Evolutionary conservation across 1,139 yeast species (phyloP).

Genomic region (Yamadazyma songkhlaensis): DNA sequence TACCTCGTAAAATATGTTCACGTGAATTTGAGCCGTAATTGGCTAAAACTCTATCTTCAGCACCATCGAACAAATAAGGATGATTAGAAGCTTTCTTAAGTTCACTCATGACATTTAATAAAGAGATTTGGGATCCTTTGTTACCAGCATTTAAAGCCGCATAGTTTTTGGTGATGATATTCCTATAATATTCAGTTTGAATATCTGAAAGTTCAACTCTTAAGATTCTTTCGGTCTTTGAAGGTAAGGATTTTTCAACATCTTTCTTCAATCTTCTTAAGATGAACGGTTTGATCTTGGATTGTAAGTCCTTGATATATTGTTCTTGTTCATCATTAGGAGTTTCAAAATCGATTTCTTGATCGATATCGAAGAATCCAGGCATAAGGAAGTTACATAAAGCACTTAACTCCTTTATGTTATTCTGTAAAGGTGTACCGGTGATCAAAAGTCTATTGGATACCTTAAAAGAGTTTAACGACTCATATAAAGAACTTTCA

Average conservation of each 20-base stretch:
- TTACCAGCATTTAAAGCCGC: slow-evolving; percentile 82
- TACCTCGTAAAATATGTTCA: slow-evolving; percentile 80
- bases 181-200: slow-evolving; percentile 93
- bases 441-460: slow-evolving; percentile 86
- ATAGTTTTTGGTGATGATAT: slow-evolving; percentile 87
- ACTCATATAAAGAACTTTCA: slow-evolving; percentile 88
- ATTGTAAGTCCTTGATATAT: slow-evolving; percentile 82
- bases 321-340: slow-evolving; percentile 85
- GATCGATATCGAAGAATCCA: slow-evolving; percentile 83
- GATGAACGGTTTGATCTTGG: slow-evolving; percentile 84
- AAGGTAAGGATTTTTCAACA: slow-evolving; percentile 93
- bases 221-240: slow-evolving; percentile 90
- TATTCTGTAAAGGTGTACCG: slow-evolving; percentile 97
- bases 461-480: slow-evolving; percentile 77
- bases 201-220: slow-evolving; percentile 93
- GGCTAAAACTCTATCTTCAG: slow-evolving; percentile 77
- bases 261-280: slow-evolving; percentile 92
- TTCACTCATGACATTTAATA: slow-evolving; percentile 91
- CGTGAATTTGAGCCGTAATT: slow-evolving; percentile 55
- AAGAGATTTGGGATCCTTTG: slow-evolving; percentile 75
- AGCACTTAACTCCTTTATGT: slow-evolving; percentile 93
- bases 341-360: slow-evolving; percentile 90
- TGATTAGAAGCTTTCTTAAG: slow-evolving; percentile 96
- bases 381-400: slow-evolving; percentile 95
- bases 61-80: slow-evolving; percentile 92